Conservation (phyloP, 495 filamentous ascomycete genomes). For the Podospora sp. region DNA sequence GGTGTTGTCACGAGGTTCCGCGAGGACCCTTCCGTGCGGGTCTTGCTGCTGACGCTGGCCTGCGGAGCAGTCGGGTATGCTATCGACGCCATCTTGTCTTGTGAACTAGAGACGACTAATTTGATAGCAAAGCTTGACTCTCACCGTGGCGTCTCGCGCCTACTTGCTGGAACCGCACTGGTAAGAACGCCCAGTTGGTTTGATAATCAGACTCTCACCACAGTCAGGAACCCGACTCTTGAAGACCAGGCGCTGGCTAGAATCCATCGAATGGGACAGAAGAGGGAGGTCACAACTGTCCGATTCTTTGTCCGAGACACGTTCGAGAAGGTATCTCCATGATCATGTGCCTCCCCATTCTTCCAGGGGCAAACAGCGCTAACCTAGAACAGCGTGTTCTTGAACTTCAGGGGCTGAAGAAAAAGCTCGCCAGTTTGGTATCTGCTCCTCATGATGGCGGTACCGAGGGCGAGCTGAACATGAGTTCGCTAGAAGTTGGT, state of each 20-base stretch:
- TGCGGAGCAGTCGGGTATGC: slow-evolving; percentile 7
- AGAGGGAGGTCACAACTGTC: slow-evolving; percentile 5
- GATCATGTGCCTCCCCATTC: no score
- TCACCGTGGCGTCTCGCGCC: neutral
- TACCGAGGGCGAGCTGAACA: no score
- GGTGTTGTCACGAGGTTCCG: neutral
- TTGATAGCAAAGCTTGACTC: neutral
- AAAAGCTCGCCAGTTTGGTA: no score
- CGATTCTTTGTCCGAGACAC: slow-evolving; percentile 2
- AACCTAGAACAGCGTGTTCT: no score
- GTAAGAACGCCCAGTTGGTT: neutral
- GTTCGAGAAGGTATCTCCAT: neutral
- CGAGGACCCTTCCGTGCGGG: neutral
- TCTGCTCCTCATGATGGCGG: no score
- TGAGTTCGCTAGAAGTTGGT: no score
- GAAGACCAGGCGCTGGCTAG: slow-evolving; percentile 6
- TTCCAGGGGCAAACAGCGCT: no score
- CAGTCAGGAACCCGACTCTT: slow-evolving; percentile 1
- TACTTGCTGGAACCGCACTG: slow-evolving; percentile 7
- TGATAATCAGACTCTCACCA: neutral
- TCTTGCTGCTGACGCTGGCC: slow-evolving; percentile 5
- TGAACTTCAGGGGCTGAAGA: no score
- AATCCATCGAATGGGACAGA: slow-evolving; percentile 1
- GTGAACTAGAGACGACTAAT: slow-evolving; percentile 1
- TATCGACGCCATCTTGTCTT: slow-evolving; percentile 17